Evolutionary conservation across 2,329 filamentous ascomycete species (phyloP).

Genomic region (Cladorrhinum sp.): DNA sequence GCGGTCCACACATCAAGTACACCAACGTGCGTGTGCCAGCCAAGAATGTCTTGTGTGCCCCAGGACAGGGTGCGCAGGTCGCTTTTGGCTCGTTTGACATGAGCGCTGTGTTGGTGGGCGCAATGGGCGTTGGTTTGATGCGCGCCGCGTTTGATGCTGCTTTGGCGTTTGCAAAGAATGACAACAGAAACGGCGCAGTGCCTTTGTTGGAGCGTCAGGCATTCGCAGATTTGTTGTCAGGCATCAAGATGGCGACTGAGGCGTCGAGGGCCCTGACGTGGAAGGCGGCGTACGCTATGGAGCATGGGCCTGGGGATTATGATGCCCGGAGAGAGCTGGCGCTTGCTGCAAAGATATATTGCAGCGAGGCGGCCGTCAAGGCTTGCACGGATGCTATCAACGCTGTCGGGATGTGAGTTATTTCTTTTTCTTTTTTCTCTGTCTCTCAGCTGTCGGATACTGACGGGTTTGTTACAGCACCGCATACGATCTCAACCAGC

Average conservation of each 20-base stretch:
- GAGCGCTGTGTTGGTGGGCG: constrained; percentile 49
- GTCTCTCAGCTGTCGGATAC: not conserved
- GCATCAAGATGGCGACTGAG: constrained; percentile 51
- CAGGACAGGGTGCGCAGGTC: constrained; percentile 42
- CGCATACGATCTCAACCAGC: constrained; percentile 40
- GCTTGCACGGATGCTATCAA: constrained; percentile 48
- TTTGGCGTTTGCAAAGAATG: constrained; percentile 45
- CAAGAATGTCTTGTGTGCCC: constrained; percentile 44
- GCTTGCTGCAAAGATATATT: constrained; percentile 50
- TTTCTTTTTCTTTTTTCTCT: not conserved
- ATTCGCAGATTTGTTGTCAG: constrained; percentile 46
- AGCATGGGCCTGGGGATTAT: constrained; percentile 40
- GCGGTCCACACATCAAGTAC: constrained; percentile 48
- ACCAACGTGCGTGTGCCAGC: constrained; percentile 46
- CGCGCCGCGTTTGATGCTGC: constrained; percentile 51
- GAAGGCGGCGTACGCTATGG: constrained; percentile 47
- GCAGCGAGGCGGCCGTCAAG: constrained; percentile 48
- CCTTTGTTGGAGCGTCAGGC: constrained; percentile 46
- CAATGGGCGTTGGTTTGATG: constrained; percentile 54
- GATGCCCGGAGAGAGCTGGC: constrained; percentile 43
- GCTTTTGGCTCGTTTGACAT: constrained; percentile 43
- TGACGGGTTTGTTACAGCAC: constrained; percentile 26
- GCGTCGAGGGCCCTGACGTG: constrained; percentile 48
- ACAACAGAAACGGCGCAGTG: constrained; percentile 44
- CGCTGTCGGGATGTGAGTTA: constrained; percentile 47